A percentile compares a stretch with the other conserved stretches of the same genome.
phyloP scores from a whole-genome alignment of 2,329 filamentous ascomycete species.

The Fusarium illudens region DNA sequence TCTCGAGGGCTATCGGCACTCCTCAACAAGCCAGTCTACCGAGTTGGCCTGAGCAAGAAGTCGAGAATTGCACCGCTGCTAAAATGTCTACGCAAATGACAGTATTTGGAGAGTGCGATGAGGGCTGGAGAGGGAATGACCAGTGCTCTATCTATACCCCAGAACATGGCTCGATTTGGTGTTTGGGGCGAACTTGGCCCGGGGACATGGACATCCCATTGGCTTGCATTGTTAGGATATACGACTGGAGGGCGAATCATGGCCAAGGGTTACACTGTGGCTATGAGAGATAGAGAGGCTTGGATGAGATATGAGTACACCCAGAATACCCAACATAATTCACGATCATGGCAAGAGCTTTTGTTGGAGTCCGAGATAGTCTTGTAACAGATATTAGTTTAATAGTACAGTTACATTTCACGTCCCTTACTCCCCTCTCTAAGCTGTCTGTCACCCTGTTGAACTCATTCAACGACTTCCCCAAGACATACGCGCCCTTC shows the following conservation, averaged over 20 bases:
- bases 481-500: not conserved
- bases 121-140: not conserved
- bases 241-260: not conserved
- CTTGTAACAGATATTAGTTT: not conserved
- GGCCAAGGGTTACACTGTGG: not conserved
- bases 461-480: not conserved
- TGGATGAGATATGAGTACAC: not conserved
- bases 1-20: constrained; percentile 33
- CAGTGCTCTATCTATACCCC: not conserved
- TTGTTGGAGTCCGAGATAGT: not conserved
- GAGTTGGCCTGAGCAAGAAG: constrained; percentile 61
- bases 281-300: not conserved
- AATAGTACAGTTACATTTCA: not conserved
- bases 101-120: not conserved
- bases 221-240: not conserved
- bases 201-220: not conserved
- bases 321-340: not conserved
- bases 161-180: not conserved
- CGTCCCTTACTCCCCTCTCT: not conserved
- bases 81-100: constrained; percentile 64
- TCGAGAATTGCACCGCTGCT: constrained; percentile 61
- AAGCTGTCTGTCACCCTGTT: not conserved
- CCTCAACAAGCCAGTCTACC: constrained; percentile 53
- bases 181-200: not conserved
- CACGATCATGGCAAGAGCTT: not conserved